Conservation (phyloP, 208 protist genomes). For the Naegleria lovaniensis region DNA sequence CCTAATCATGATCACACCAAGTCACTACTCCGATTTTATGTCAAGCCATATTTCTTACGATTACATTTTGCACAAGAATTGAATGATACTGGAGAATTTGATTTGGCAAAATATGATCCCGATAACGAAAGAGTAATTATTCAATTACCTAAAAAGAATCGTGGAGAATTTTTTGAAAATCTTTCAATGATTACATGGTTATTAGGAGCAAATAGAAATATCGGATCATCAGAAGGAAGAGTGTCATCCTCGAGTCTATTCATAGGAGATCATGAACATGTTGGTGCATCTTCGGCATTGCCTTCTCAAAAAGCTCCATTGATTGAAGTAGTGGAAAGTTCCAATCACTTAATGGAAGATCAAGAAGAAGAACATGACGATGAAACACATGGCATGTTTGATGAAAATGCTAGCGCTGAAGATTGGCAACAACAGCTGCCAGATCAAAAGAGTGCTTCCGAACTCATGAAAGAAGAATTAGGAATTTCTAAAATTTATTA, state of each 20-base stretch:
- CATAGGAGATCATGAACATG: not conserved
- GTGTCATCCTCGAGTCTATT: not conserved
- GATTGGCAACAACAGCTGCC: not conserved
- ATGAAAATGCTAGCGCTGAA: not conserved
- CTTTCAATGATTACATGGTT: conserved; percentile 74
- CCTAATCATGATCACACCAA: not conserved
- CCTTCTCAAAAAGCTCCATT: not conserved
- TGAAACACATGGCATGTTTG: not conserved
- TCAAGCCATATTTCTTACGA: conserved; percentile 73
- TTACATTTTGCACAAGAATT: conserved; percentile 74
- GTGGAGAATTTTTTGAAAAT: conserved; percentile 58
- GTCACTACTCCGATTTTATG: conserved; percentile 72
- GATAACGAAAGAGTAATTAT: conserved; percentile 63
- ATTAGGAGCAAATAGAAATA: conserved; percentile 38
- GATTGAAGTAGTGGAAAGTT: conserved; percentile 29
- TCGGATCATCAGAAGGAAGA: not conserved
- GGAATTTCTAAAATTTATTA: not conserved
- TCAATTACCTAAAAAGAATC: conserved; percentile 67
- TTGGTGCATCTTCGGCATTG: not conserved
- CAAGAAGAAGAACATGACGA: not conserved
- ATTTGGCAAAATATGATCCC: conserved; percentile 53
- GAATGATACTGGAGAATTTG: conserved; percentile 58
- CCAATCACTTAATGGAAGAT: not conserved
- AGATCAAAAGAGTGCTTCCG: not conserved
- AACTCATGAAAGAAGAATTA: not conserved